Conservation (phyloP, 441 rosid species). For the Viola pubescens region DNA sequence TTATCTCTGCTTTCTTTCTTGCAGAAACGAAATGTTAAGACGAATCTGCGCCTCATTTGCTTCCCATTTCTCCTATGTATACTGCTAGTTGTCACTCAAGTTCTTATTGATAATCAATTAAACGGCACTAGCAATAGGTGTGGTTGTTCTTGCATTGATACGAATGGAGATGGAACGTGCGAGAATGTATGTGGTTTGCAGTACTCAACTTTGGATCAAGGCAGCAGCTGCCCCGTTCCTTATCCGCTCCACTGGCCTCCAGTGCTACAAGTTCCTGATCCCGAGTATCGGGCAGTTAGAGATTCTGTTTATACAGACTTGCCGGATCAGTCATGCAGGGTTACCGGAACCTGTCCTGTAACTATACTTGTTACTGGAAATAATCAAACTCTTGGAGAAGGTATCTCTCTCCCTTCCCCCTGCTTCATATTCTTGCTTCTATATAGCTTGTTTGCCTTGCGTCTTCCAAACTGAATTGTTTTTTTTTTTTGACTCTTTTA, state of each 20-base stretch:
- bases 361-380: conserved; percentile 61
- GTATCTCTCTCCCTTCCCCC: conserved; percentile 25
- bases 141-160: conserved; percentile 45
- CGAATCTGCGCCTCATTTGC: conserved; percentile 64
- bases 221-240: conserved; percentile 41
- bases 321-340: conserved; percentile 68
- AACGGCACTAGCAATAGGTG: conserved; percentile 35
- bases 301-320: conserved; percentile 36
- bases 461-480: conserved; percentile 1
- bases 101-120: conserved; percentile 37
- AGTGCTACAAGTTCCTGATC: conserved; percentile 65
- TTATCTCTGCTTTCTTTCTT: not conserved
- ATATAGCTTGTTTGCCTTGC: not conserved
- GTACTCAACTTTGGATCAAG: conserved; percentile 52
- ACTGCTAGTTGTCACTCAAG: conserved; percentile 53
- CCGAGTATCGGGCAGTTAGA: conserved; percentile 55
- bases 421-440: not conserved
- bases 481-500: not conserved
- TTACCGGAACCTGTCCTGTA: conserved; percentile 48
- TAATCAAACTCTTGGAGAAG: conserved; percentile 57
- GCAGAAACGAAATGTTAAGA: conserved; percentile 76
- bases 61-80: conserved; percentile 70
- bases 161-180: conserved; percentile 35
- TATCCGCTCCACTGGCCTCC: conserved; percentile 76
- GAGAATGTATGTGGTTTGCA: conserved; percentile 55